A percentile compares a stretch with the other conserved stretches of the same genome.
These are phyloP conservation scores for Mucor sp. DNA, from an alignment of 371 early-diverging fungal species.

Conservation along the genomic window DNA sequence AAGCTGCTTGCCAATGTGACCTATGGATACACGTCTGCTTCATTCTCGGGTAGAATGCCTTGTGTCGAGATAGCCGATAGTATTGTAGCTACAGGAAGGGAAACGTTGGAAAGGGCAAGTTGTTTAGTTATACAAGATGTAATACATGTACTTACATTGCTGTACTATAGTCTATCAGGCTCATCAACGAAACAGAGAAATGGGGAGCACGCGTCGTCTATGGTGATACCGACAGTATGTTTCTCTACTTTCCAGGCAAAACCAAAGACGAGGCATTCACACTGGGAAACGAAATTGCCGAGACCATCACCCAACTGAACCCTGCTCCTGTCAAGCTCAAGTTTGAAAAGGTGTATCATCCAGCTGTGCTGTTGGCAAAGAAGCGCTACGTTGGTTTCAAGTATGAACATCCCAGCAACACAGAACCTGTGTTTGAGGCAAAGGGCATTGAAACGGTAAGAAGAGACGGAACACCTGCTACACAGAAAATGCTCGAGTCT, in stretches of 20 bases:
- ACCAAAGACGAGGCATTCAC: constrained; percentile 74
- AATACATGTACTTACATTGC: neutral
- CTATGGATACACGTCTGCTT: constrained; percentile 88
- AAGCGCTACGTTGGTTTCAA: constrained; percentile 91
- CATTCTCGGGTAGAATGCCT: constrained; percentile 90
- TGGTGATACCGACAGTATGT: constrained; percentile 92
- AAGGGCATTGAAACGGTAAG: constrained; percentile 95
- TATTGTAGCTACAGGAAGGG: constrained; percentile 85
- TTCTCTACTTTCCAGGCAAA: constrained; percentile 75
- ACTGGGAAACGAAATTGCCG: constrained; percentile 80
- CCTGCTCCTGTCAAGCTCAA: constrained; percentile 85
- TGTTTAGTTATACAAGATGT: no score
- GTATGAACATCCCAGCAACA: constrained; percentile 62
- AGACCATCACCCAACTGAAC: constrained; percentile 68
- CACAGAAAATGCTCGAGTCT: constrained; percentile 76
- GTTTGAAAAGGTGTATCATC: constrained; percentile 92
- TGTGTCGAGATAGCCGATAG: constrained; percentile 89
- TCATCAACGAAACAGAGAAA: constrained; percentile 61
- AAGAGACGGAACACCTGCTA: constrained; percentile 81
- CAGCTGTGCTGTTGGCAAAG: constrained; percentile 84
- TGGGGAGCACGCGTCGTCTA: constrained; percentile 88
- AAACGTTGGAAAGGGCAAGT: constrained; percentile 72
- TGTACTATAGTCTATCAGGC: constrained; percentile 61
- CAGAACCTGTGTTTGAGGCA: constrained; percentile 82
- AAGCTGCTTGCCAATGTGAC: constrained; percentile 93